phyloP scores from a whole-genome alignment of 2,329 filamentous ascomycete genomes.

The Talaromyces sp. region DNA sequence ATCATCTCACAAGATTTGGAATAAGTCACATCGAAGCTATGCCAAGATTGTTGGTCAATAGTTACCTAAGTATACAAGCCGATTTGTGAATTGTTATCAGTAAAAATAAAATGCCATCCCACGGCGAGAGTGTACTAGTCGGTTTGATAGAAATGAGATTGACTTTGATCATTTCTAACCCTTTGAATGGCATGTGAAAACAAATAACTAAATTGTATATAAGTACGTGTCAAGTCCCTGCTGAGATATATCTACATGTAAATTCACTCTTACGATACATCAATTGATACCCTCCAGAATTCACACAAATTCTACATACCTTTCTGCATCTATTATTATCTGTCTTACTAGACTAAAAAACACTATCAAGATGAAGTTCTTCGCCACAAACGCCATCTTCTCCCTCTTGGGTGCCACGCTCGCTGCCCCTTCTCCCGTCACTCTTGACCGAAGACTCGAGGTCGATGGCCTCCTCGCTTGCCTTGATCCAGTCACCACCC shows the following conservation, averaged over 20 bases:
- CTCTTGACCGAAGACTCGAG: not conserved
- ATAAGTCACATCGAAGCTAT: not conserved
- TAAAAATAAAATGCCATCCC: not conserved
- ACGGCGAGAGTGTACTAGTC: not conserved
- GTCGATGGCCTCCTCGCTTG: not conserved
- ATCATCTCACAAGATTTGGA: not conserved
- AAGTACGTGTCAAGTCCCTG: not conserved
- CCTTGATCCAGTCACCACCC: not conserved
- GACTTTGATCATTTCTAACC: not conserved
- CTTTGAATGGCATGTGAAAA: not conserved
- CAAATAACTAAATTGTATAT: not conserved
- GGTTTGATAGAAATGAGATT: not conserved
- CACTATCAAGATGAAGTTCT: not conserved
- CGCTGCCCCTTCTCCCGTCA: not conserved
- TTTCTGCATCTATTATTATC: not conserved
- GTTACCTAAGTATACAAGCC: not conserved
- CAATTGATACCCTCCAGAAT: not conserved
- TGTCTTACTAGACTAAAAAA: not conserved
- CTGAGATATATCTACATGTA: not conserved
- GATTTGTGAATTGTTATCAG: not conserved
- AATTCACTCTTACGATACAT: not conserved
- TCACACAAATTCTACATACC: not conserved
- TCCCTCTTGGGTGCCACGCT: not conserved
- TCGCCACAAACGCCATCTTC: not conserved
- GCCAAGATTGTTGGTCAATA: not conserved